A percentile compares a stretch with the other conserved stretches of the same genome.
Evolutionary conservation across 2,329 filamentous ascomycete species (phyloP).

Genomic region (Alternaria viburni): DNA sequence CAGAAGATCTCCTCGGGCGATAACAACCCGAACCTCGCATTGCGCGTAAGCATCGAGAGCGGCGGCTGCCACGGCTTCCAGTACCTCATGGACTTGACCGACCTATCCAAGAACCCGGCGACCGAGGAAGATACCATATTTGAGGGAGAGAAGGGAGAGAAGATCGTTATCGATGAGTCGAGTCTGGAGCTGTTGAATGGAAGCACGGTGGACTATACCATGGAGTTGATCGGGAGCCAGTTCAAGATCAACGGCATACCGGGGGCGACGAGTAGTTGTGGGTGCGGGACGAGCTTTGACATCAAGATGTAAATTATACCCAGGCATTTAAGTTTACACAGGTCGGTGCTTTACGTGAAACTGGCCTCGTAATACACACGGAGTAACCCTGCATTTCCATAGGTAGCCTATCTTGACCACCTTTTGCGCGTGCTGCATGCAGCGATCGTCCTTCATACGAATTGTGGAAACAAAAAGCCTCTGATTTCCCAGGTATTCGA

Average conservation of each 20-base stretch:
- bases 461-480: neutral
- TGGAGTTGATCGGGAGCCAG: slow-evolving; percentile 91
- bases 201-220: slow-evolving; percentile 95
- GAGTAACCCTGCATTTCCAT: neutral
- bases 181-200: slow-evolving; percentile 89
- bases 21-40: slow-evolving; percentile 76
- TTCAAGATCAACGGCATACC: slow-evolving; percentile 98
- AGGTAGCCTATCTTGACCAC: neutral
- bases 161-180: slow-evolving; percentile 85
- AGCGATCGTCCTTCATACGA: neutral
- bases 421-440: neutral
- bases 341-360: neutral
- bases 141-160: slow-evolving; percentile 70
- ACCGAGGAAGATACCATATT: slow-evolving; percentile 87
- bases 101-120: slow-evolving; percentile 57
- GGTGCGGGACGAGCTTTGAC: slow-evolving; percentile 97
- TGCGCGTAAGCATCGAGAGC: slow-evolving; percentile 91
- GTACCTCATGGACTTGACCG: slow-evolving; percentile 88
- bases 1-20: slow-evolving; percentile 64
- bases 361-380: neutral
- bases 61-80: slow-evolving; percentile 98
- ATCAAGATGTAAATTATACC: slow-evolving; percentile 63
- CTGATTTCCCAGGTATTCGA: neutral
- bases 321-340: neutral
- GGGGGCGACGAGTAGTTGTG: slow-evolving; percentile 88